These are phyloP conservation scores for Albizia julibrissin DNA, from an alignment of 306 rosid genomes.

Conservation along the genomic window DNA sequence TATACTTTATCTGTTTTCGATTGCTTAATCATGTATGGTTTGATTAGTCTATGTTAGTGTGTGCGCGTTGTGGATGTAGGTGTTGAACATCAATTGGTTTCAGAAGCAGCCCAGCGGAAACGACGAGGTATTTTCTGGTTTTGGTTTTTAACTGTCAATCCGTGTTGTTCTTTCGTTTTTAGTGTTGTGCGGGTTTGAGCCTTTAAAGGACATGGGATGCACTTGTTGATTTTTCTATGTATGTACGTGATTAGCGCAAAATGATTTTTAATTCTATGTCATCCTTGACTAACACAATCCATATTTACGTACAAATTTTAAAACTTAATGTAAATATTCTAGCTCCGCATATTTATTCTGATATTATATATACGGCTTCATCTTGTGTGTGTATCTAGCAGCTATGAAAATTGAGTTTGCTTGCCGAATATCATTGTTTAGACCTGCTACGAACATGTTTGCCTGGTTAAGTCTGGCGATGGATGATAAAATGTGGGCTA, in stretches of 20 bases:
- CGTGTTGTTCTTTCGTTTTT: background rate
- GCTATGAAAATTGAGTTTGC: background rate
- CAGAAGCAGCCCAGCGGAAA: slow-evolving; percentile 90
- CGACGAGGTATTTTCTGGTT: slow-evolving; percentile 62
- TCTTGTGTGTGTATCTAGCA: background rate
- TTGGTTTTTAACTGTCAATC: background rate
- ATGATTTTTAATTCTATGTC: too few relatives aligned
- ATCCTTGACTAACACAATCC: too few relatives aligned
- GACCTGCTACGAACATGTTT: background rate
- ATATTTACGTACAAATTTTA: too few relatives aligned
- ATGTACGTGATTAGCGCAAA: too few relatives aligned
- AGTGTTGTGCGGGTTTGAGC: background rate
- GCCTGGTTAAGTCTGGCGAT: background rate
- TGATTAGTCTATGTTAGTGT: background rate
- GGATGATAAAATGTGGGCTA: background rate
- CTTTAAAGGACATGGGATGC: background rate
- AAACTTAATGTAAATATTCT: background rate
- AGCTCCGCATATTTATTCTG: slow-evolving; percentile 2
- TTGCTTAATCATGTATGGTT: slow-evolving; percentile 21
- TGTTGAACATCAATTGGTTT: slow-evolving; percentile 78
- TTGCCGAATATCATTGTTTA: background rate
- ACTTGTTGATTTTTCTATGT: background rate
- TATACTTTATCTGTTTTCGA: background rate
- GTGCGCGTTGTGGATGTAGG: slow-evolving; percentile 43
- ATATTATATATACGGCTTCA: background rate